Percentiles rank a stretch among this genome's conserved stretches.
These are phyloP conservation scores for Pythium rhizo-oryzae DNA, from an alignment of 352 stramenopile species.

Conservation along the genomic window DNA sequence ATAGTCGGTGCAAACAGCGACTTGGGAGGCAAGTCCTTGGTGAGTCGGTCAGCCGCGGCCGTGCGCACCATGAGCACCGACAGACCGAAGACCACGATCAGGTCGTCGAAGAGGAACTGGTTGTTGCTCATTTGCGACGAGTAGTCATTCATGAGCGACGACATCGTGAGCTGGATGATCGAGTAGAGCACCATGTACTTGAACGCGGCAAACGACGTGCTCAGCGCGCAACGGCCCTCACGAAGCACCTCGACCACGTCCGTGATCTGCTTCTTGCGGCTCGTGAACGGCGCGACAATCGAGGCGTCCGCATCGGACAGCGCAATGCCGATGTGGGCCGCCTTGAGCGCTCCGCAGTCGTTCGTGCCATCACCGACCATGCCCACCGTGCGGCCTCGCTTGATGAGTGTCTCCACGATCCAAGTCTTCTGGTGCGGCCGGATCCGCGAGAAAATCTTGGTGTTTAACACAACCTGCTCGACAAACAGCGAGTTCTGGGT, in stretches of 20 bases:
- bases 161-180: constrained; percentile 82
- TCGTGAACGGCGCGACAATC: constrained; percentile 89
- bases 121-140: constrained; percentile 74
- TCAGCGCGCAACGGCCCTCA: constrained; percentile 90
- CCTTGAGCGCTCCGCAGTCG: constrained; percentile 86
- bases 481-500: constrained; percentile 43
- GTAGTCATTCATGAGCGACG: constrained; percentile 64
- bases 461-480: constrained; percentile 51
- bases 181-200: constrained; percentile 94
- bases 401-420: constrained; percentile 74
- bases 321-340: constrained; percentile 86
- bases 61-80: constrained; percentile 79
- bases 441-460: constrained; percentile 77
- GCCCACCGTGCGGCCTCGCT: constrained; percentile 50
- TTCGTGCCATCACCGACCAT: constrained; percentile 82
- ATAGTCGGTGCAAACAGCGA: constrained; percentile 70
- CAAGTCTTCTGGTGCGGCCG: constrained; percentile 81
- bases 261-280: constrained; percentile 76
- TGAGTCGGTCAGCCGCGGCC: constrained; percentile 38
- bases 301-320: constrained; percentile 85
- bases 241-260: constrained; percentile 85
- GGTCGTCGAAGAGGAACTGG: constrained; percentile 81
- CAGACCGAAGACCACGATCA: constrained; percentile 70
- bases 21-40: constrained; percentile 47
- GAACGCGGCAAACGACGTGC: constrained; percentile 88